These are phyloP conservation scores for Neonectria punicea DNA, from an alignment of 2,329 filamentous ascomycete species.

Conservation along the genomic window DNA sequence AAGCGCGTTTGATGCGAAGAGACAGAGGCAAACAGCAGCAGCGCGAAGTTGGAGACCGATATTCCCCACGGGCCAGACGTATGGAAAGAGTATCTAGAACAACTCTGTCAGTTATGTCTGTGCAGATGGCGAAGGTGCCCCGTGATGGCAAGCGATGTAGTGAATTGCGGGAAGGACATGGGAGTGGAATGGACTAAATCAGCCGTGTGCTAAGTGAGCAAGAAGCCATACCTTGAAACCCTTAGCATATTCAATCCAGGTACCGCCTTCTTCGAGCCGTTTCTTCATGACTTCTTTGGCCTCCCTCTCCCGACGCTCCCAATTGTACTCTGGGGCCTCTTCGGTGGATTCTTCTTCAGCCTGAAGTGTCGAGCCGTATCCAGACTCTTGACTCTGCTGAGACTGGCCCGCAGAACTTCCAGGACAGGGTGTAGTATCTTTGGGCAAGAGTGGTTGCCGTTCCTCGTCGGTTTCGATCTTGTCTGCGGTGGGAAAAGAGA, in stretches of 20 bases:
- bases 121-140: not conserved
- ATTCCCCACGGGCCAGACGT: constrained; percentile 79
- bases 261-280: constrained; percentile 77
- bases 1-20: constrained; percentile 76
- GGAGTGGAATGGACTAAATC: not conserved
- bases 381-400: constrained; percentile 38
- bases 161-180: not conserved
- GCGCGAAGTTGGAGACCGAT: constrained; percentile 74
- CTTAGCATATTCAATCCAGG: constrained; percentile 81
- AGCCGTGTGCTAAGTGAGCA: not conserved
- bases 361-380: constrained; percentile 56
- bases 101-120: not conserved
- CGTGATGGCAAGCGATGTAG: not conserved
- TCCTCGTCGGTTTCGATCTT: constrained; percentile 62
- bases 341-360: constrained; percentile 51
- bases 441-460: constrained; percentile 65
- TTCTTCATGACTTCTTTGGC: constrained; percentile 71
- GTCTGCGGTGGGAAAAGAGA: constrained; percentile 24
- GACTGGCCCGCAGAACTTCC: constrained; percentile 36
- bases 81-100: constrained; percentile 75
- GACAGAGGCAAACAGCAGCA: constrained; percentile 71
- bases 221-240: constrained; percentile 68
- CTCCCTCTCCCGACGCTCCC: constrained; percentile 63
- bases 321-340: constrained; percentile 62
- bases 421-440: constrained; percentile 32